Base-by-base conservation (phyloP, 1,139 yeast genomes). In the Tardiomyces blankii region DNA sequence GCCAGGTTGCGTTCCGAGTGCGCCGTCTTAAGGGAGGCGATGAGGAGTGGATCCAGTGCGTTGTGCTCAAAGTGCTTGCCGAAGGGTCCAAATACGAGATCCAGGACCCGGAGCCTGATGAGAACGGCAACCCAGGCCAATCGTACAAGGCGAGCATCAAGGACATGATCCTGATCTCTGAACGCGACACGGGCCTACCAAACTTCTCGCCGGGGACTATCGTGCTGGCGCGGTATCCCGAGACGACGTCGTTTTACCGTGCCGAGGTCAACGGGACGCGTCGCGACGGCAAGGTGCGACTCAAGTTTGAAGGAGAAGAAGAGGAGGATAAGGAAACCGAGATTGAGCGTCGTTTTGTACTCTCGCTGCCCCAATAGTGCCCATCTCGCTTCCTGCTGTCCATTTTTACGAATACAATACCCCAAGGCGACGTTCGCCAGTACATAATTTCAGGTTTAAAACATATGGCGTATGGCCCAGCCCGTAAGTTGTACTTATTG, bases 101-200 rank as follows among this genome's bases (percentile, higher is more conserved):
- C 12, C 77, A 87, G 54, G 99, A 93, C 63, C 96, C 97, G 0
- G 98, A 93, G 61, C 98, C 98, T 0, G 98, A 93, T 59, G 97
- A 91, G 58, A 77, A 81, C 56, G 86, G 85, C 51, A 86, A 88
- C 50, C 85, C 93, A 1, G 96, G 96, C 2, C 94, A 84, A 57
- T 73, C 85, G 0, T 93, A 83, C 66, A 82, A 80, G 56, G 89
- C 96, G 2, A 79, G 75, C 27, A 78, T 84, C 70, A 80, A 82
- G 57, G 97, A 91, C 55, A 65, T 93, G 5, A 74, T 91, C 32
- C 70, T 82, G 40, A 82, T 93, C 23, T 93, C 96, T 0, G 68
- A 79, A 0, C 59, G 54, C 12, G 66, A 66, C 0, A 67, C 68
- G 28, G 66, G 66, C 5, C 68, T 82, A 49, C 70, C 77, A 18